A percentile compares a stretch with the other conserved stretches of the same genome.
These are phyloP conservation scores for Canavalia gladiata DNA, from an alignment of 306 rosid species.

Conservation along the genomic window DNA sequence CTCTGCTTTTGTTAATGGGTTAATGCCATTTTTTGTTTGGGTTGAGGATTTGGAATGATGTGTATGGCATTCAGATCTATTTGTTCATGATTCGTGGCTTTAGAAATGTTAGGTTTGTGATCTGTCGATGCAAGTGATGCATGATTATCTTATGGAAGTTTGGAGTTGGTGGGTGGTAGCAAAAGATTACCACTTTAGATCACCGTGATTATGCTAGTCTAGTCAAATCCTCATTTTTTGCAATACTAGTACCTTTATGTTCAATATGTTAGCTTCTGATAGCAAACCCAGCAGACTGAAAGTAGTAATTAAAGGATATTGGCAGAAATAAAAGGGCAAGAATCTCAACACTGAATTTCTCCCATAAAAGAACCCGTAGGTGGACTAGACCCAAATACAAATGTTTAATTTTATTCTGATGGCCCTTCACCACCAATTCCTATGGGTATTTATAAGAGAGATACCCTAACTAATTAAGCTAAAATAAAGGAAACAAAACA, in stretches of 20 bases:
- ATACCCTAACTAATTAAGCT: no score
- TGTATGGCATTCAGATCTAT: conserved; percentile 35
- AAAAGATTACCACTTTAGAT: neutral
- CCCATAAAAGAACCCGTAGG: no score
- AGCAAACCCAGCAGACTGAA: no score
- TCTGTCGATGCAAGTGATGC: conserved; percentile 34
- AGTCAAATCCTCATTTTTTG: conserved; percentile 17
- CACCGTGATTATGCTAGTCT: conserved; percentile 9
- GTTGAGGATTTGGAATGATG: conserved; percentile 40
- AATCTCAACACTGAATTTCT: no score
- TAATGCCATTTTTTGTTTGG: neutral
- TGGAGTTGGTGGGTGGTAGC: conserved; percentile 6
- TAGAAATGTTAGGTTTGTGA: conserved; percentile 30
- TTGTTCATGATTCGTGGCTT: conserved; percentile 20
- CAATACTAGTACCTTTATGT: conserved; percentile 2
- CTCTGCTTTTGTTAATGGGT: neutral
- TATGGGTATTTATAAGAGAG: no score
- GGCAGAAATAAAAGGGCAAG: no score
- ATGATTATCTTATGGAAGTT: neutral
- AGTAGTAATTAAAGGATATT: no score
- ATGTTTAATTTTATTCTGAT: no score
- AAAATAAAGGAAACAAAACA: no score
- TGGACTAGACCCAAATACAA: no score
- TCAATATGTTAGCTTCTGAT: neutral
- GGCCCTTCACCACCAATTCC: no score